Evolutionary conservation across 2,329 filamentous ascomycete genomes (phyloP).

Genomic region (Aspergillus sclerotialis): DNA sequence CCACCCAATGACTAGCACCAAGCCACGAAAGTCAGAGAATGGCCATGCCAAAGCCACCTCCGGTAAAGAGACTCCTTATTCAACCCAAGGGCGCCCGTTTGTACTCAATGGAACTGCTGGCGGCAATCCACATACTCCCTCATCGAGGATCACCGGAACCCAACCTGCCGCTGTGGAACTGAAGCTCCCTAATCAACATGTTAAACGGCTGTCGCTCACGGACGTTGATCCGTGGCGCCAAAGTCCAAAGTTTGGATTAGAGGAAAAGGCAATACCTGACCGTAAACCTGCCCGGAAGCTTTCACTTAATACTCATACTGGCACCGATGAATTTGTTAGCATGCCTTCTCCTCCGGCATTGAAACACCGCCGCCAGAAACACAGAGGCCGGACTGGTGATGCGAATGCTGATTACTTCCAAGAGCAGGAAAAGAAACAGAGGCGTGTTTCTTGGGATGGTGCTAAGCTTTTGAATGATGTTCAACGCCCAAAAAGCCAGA

Average conservation of each 20-base stretch:
- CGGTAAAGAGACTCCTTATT: constrained; percentile 6
- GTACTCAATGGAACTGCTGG: constrained; percentile 4
- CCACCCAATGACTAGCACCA: not conserved
- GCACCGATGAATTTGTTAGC: constrained; percentile 18
- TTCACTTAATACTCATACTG: constrained; percentile 23
- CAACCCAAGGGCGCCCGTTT: constrained; percentile 5
- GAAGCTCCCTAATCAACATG: constrained; percentile 30
- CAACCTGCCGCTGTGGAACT: constrained; percentile 30
- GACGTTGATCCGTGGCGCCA: constrained; percentile 32
- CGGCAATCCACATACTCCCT: constrained; percentile 21
- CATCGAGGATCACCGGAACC: constrained; percentile 16
- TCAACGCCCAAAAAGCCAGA: constrained; percentile 9
- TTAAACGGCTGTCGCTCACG: constrained; percentile 33
- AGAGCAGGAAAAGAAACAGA: constrained; percentile 21
- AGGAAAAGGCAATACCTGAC: constrained; percentile 26
- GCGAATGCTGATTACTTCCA: constrained; percentile 9
- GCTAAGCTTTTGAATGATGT: constrained; percentile 26
- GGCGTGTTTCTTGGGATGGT: constrained; percentile 34
- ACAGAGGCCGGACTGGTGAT: constrained; percentile 24
- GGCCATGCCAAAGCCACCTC: constrained; percentile 4
- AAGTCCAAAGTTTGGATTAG: constrained; percentile 21
- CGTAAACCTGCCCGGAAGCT: constrained; percentile 24
- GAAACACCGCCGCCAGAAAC: constrained; percentile 34
- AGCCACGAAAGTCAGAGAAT: constrained; percentile 9
- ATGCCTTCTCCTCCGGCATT: constrained; percentile 33